Base-by-base conservation (phyloP, 257 asterid genomes). In the Solanum clarkiae region DNA sequence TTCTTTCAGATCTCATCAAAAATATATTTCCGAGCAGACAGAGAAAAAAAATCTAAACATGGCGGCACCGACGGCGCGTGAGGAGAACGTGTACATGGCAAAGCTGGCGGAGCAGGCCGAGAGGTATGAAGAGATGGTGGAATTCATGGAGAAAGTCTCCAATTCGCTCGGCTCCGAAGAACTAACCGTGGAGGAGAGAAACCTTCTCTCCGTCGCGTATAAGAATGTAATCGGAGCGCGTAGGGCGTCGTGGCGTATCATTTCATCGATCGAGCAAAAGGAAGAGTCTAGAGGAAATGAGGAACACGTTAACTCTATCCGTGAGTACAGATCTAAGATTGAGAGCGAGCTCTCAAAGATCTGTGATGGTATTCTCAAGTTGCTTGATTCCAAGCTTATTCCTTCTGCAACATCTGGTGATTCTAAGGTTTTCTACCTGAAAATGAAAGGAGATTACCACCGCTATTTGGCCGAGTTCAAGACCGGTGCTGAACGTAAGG, bases 241-340 rank as follows among this genome's bases (percentile, higher is more conserved):
- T 20, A 87, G 97, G 40, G 97, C 97, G 8, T 92, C 94, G 8
- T 93, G 97, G 95, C 84, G 95, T 54, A 93, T 93, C 53, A 93
- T 93, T 10, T 93, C 97, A 18, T 93, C 97, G 45, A 93, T 92
- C 15, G 95, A 93, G 87, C 95, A 93, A 85, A 94, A 94, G 88
- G 97, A 94, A 86, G 96, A 93, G 89, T 92, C 97, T 6, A 90
- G 92, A 60, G 98, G 98, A n/a, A 94, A 93, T 81, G 98, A 92
- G 80, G 94, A 89, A 32, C 97, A 93, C 54, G 98, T 93, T 9
- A 62, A 74, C 45, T 84, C 92, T 10, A 93, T 93, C 20, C 91
- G 84, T 81, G 90, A 80, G 69, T 93, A 95, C 87, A 92, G 97
- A 86, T 90, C 93, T 18, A 95, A 93, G 91, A 95, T 95, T 75